Evolutionary conservation across 169 alveolate genomes (phyloP).

Genomic region (Plasmodium gonderi): DNA sequence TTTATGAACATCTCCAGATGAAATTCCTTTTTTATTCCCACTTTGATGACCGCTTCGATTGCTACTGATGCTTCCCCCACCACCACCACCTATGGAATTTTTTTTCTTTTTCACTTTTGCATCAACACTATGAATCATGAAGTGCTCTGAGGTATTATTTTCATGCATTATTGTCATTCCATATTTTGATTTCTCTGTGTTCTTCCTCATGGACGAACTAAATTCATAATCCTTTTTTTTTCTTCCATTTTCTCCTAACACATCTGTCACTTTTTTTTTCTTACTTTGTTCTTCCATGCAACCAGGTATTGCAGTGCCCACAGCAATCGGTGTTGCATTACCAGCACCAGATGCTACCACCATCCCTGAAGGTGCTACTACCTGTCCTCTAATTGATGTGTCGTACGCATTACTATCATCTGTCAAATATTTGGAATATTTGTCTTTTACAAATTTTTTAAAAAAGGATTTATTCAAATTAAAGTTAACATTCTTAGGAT

Average conservation of each 20-base stretch:
- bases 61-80: too few species aligned
- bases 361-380: background rate
- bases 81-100: background rate
- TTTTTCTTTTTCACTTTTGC: background rate
- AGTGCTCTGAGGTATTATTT: background rate
- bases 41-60: background rate
- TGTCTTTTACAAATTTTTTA: constrained; percentile 31
- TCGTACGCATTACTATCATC: too few species aligned
- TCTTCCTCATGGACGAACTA: background rate
- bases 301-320: background rate
- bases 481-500: constrained; percentile 17
- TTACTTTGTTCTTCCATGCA: background rate
- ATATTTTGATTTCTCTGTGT: background rate
- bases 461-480: constrained; percentile 26
- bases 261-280: background rate
- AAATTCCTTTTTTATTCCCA: background rate
- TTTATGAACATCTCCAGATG: too few species aligned
- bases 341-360: background rate
- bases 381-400: too few species aligned
- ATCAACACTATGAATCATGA: background rate
- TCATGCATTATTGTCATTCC: background rate
- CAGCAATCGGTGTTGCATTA: background rate
- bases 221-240: background rate
- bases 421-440: constrained; percentile 35
- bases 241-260: background rate